A percentile compares a stretch with the other conserved stretches of the same genome.
Conservation (phyloP, 345 rosid genomes). For the Durio zibethinus region DNA sequence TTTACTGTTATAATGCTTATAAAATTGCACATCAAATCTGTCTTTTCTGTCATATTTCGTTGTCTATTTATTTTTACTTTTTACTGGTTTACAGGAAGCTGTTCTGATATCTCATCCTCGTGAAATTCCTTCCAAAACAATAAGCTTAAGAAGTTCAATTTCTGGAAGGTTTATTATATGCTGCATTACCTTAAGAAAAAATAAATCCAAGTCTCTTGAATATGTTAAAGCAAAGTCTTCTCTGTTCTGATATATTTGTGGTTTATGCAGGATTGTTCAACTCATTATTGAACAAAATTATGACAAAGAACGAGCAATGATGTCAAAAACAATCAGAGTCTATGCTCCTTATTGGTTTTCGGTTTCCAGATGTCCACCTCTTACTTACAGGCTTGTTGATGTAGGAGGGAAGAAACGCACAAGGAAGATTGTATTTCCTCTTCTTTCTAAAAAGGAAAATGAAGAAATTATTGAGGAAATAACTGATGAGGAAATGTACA, state of each 20-base stretch:
- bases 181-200: slow-evolving; percentile 12
- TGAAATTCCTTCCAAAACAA: slow-evolving; percentile 71
- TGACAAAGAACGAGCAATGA: slow-evolving; percentile 49
- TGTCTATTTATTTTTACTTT: slow-evolving; percentile 15
- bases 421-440: slow-evolving; percentile 49
- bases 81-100: slow-evolving; percentile 57
- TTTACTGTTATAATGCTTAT: not conserved
- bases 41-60: slow-evolving; percentile 8
- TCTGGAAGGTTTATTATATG: slow-evolving; percentile 69
- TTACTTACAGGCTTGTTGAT: slow-evolving; percentile 59
- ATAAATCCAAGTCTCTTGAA: slow-evolving; percentile 10
- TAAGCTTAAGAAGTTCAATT: slow-evolving; percentile 73
- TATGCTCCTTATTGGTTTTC: slow-evolving; percentile 94
- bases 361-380: slow-evolving; percentile 80
- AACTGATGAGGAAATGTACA: slow-evolving; percentile 73
- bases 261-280: slow-evolving; percentile 68
- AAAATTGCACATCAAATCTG: not conserved
- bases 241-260: slow-evolving; percentile 28
- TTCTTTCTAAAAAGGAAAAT: slow-evolving; percentile 43
- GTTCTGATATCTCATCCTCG: slow-evolving; percentile 82
- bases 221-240: slow-evolving; percentile 4
- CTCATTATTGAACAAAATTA: slow-evolving; percentile 80
- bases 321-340: slow-evolving; percentile 66
- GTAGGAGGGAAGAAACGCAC: slow-evolving; percentile 45
- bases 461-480: slow-evolving; percentile 53